These are phyloP conservation scores for Gardenia jasminoides DNA, from an alignment of 257 asterid genomes.

Conservation along the genomic window DNA sequence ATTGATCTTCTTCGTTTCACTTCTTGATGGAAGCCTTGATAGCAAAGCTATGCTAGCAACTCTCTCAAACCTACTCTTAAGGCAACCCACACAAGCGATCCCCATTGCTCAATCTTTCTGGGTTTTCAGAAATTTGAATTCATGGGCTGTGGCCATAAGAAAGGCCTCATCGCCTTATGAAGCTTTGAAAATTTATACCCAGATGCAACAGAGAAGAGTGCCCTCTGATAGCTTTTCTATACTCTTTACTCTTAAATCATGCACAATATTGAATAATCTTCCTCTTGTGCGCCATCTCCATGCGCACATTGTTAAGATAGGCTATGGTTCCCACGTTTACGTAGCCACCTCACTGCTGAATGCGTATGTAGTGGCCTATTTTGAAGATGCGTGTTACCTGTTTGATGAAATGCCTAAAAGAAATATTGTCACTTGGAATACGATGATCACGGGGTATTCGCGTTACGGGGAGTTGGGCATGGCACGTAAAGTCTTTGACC, in stretches of 20 bases:
- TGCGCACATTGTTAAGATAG: constrained; percentile 51
- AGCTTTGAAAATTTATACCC: constrained; percentile 41
- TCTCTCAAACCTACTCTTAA: background rate
- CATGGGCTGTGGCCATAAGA: constrained; percentile 42
- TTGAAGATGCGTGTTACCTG: constrained; percentile 43
- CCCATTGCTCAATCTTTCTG: constrained; percentile 3
- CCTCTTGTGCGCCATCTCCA: constrained; percentile 47
- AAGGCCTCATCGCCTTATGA: constrained; percentile 40
- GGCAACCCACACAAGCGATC: background rate
- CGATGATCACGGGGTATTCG: constrained; percentile 50
- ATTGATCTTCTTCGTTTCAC: background rate
- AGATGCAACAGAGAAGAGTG: constrained; percentile 43
- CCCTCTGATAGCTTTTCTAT: constrained; percentile 43
- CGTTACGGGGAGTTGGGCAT: constrained; percentile 27
- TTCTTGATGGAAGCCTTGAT: background rate
- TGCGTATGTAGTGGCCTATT: constrained; percentile 23
- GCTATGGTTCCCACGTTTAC: constrained; percentile 41
- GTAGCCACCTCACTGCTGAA: constrained; percentile 54
- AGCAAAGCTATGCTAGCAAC: background rate
- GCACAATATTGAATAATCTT: constrained; percentile 26
- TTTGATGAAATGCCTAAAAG: constrained; percentile 58
- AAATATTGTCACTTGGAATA: constrained; percentile 49
- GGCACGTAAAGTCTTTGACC: constrained; percentile 44
- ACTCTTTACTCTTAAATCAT: constrained; percentile 51
- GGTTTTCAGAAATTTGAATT: constrained; percentile 24